Conservation (phyloP, 2,329 filamentous ascomycete genomes). For the Neospermospora avenae region DNA sequence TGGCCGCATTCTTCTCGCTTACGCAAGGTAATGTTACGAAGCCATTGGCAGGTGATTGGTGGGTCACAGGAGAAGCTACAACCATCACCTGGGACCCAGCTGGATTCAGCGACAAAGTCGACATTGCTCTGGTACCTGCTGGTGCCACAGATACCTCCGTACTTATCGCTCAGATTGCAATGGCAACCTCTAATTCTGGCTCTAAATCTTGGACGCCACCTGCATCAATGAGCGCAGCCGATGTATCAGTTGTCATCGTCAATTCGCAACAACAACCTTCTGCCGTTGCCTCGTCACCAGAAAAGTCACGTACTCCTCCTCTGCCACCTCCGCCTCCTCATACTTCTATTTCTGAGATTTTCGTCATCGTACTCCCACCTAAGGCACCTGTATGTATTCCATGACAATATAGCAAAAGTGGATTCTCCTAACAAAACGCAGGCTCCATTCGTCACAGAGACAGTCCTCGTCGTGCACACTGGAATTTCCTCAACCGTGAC, state of each 20-base stretch:
- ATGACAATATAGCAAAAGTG: too few relatives aligned
- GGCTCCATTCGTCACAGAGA: neutral
- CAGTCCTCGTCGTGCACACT: neutral
- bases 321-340: neutral
- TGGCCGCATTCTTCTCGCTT: constrained; percentile 12
- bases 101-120: constrained; percentile 10
- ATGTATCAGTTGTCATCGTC: constrained; percentile 21
- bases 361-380: neutral
- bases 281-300: too few relatives aligned
- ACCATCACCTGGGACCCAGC: constrained; percentile 21
- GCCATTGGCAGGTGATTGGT: constrained; percentile 18
- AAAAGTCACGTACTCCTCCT: too few relatives aligned
- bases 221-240: constrained; percentile 8
- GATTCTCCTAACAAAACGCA: too few relatives aligned
- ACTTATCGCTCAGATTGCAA: constrained; percentile 47
- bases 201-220: constrained; percentile 20
- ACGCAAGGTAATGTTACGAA: constrained; percentile 14
- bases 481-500: neutral
- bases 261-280: constrained; percentile 17
- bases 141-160: constrained; percentile 29
- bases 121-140: constrained; percentile 18
- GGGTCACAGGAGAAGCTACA: constrained; percentile 11
- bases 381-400: too few relatives aligned
- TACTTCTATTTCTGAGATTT: neutral
- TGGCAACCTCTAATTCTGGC: constrained; percentile 43